Conservation (phyloP, 2,329 filamentous ascomycete species). For the Colletotrichum sp. region DNA sequence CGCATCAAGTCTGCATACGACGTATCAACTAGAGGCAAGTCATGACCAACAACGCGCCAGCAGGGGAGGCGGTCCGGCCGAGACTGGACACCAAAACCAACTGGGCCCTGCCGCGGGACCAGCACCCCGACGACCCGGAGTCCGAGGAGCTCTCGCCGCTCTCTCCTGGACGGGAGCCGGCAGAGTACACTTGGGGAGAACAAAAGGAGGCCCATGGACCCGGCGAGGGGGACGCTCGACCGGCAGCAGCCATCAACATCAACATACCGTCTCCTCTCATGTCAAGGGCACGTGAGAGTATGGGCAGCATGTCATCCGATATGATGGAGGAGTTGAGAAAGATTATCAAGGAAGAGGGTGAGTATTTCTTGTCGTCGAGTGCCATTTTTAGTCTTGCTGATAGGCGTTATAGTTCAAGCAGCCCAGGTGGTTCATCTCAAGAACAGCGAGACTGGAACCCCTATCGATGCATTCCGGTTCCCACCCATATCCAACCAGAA, state of each 20-base stretch:
- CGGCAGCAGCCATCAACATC: neutral
- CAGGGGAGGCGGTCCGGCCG: neutral
- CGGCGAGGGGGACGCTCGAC: neutral
- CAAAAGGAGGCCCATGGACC: neutral
- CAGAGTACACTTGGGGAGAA: neutral
- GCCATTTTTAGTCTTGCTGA: neutral
- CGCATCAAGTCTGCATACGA: neutral
- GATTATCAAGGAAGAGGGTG: constrained; percentile 26
- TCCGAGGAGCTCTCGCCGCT: neutral
- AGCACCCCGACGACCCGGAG: neutral
- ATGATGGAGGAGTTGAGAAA: constrained; percentile 24
- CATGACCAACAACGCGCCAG: neutral
- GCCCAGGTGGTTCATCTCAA: constrained; percentile 3
- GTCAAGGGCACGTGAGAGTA: neutral
- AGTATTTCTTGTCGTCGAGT: neutral
- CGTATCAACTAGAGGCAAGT: neutral
- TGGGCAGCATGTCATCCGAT: constrained; percentile 17
- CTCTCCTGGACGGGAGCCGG: neutral
- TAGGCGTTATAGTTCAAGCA: neutral
- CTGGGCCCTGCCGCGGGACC: neutral
- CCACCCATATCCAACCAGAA: neutral
- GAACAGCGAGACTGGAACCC: neutral
- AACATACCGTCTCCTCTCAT: neutral
- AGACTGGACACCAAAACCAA: neutral
- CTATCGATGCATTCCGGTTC: neutral